Evolutionary conservation across 495 filamentous ascomycete species (phyloP), one percentile per base, ranked within the genome.

Genomic region (Parathielavia hyrcaniae): DNA sequence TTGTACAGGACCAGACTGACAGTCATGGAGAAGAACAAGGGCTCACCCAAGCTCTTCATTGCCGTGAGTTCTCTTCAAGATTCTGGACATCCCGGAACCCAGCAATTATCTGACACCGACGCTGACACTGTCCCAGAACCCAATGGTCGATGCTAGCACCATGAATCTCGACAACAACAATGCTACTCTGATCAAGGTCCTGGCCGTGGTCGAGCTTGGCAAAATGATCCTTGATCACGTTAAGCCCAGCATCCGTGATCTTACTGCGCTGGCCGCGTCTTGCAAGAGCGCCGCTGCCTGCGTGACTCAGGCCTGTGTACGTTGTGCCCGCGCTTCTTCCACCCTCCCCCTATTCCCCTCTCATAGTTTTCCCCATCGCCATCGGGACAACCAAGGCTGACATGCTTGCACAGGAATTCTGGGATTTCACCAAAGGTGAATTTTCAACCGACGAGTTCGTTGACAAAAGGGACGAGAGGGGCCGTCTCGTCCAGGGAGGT

Each of bases 241-340:
- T 5, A n/a, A 10, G n/a, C 61, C 61, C 0, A 53, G 54, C 47
- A 38, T 64, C 30, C 14, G 58, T 12, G 61, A 66, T 45, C 12
- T 66, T 5, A 53, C 59, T 6, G 51, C 61, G 0, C 40, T 66
- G 38, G 61, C 61, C 5, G 26, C 41, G 11, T 41, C 52, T n/a
- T 66, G 61, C 55, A 57, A 57, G 5, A 16, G 23, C 10, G 52
- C 40, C 1, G 23, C 47, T 20, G 14, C 34, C 5, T 46, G 34
- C 20, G 39, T 55, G 20, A n/a, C 20, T 7, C 3, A 4, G 13
- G 26, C 32, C 12, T 20, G 51, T 30, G 56, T 58, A 26, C 0
- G 41, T 39, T 6, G 10, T 46, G 45, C 17, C 16, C 23, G 26
- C 26, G 3, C 26, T 30, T 30, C 3, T 30, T 6, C 26, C 6